Base-by-base conservation (phyloP, 2,329 filamentous ascomycete species). In the Phaeosphaeria sp. region DNA sequence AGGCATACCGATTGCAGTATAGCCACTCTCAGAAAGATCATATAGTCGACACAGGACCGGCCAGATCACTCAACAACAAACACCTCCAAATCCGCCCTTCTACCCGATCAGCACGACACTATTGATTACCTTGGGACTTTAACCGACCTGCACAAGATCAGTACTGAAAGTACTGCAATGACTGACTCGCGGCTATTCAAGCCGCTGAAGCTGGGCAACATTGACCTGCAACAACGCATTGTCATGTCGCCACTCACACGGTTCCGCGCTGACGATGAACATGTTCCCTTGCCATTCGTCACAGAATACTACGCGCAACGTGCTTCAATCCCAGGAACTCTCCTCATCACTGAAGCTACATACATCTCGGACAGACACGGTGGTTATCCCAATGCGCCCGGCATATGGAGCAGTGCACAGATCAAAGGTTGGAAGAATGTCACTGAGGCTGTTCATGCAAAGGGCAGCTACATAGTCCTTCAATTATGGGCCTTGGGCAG, bases 281-380 rank as follows among this genome's bases (percentile, higher is more conserved):
- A 82, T 64, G 76, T 80, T 7, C 80, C 81, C 1, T 48, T 58
- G 11, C 61, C 56, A 17, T 44, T 64, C 18, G 76, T 78, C 1
- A 61, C 71, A 30, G 76, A 83, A 43, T 84, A 86, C 74, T 86
- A 86, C 65, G 72, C 71, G 4, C 83, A 87, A 63, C 80, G 85
- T 30, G 81, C 77, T 44, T 76, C 75, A 13, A 74, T 79, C 0
- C 78, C 81, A 1, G 84, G 85, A 20, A 87, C 84, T 0, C 75
- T 89, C 1, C 67, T 89, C 18, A 83, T 89, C 57, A 81, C 80
- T 2, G 86, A 89, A 69, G 85, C 79, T 1, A 84, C 82, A 9
- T 80, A 80, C 77, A 84, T 77, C 13, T 39, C 36, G 4, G 15
- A 17, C 4, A 17, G 36, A 7, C 36, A 39, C 7, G 15, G 36